Evolutionary conservation across 1,284 basidiomycete genomes (phyloP).

Genomic region (Chondrostereum purpureum): DNA sequence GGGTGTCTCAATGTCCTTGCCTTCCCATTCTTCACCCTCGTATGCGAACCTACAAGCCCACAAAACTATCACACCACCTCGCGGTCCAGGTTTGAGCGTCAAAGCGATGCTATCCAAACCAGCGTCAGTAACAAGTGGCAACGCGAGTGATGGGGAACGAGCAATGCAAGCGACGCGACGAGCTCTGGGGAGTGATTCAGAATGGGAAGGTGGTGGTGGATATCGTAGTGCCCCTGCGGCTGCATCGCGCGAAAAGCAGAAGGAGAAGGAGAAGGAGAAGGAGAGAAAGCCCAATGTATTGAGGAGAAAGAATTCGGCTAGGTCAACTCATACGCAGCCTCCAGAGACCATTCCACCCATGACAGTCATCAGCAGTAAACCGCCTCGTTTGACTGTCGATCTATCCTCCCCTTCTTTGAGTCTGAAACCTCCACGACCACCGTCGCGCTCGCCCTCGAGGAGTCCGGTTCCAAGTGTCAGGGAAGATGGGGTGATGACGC

Average conservation of each 20-base stretch:
- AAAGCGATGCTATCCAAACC: slow-evolving; percentile 2
- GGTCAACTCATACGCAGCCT: too few species aligned
- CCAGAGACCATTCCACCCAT: background rate
- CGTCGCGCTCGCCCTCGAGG: background rate
- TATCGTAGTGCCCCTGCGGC: background rate
- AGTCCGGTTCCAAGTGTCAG: background rate
- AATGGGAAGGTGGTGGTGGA: background rate
- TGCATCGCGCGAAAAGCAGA: background rate
- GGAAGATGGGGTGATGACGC: background rate
- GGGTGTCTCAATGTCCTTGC: background rate
- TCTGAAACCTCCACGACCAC: background rate
- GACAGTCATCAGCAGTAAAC: background rate
- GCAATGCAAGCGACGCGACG: background rate
- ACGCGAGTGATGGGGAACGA: background rate
- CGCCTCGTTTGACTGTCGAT: background rate
- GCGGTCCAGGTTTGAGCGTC: background rate
- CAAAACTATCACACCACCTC: background rate
- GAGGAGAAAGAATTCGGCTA: background rate
- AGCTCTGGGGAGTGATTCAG: background rate
- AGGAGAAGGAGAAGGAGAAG: background rate
- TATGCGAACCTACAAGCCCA: too few species aligned
- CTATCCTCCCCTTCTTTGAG: background rate
- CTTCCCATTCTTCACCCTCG: too few species aligned
- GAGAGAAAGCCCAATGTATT: background rate
- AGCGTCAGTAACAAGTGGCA: background rate